Evolutionary conservation across 306 rosid genomes (phyloP).

Genomic region (Cucurbita argyrosperma): DNA sequence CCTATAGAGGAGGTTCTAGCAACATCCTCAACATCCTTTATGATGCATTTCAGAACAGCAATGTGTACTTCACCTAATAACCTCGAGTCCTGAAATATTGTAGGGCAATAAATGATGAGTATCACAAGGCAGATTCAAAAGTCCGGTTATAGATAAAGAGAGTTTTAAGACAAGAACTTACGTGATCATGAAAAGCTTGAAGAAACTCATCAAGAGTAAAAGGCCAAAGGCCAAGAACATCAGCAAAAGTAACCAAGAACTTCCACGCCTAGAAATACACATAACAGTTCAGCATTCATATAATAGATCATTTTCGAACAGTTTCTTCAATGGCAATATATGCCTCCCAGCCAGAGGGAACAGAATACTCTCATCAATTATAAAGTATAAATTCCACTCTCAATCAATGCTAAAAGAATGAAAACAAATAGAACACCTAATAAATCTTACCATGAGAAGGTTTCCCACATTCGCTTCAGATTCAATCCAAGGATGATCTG

Average conservation of each 20-base stretch:
- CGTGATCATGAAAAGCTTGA: constrained; percentile 81
- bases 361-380: not conserved
- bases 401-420: constrained; percentile 1
- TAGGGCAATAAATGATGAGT: constrained; percentile 5
- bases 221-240: constrained; percentile 65
- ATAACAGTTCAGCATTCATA: not conserved
- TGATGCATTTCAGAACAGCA: constrained; percentile 45
- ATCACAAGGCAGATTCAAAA: not conserved
- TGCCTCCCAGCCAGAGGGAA: not conserved
- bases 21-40: constrained; percentile 68
- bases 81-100: constrained; percentile 49
- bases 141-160: constrained; percentile 1
- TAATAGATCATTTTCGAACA: not conserved
- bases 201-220: constrained; percentile 79
- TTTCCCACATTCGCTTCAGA: constrained; percentile 53
- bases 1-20: constrained; percentile 43
- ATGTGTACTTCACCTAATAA: constrained; percentile 62
- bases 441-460: constrained; percentile 57
- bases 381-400: not conserved
- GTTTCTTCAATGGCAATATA: not conserved
- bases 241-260: constrained; percentile 61
- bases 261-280: constrained; percentile 53
- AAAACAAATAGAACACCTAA: not conserved
- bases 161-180: constrained; percentile 16
- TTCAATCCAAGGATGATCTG: constrained; percentile 56